Percentiles rank a stretch among this genome's conserved stretches.
Evolutionary conservation across 257 asterid genomes (phyloP).

Genomic region (Avicennia marina): DNA sequence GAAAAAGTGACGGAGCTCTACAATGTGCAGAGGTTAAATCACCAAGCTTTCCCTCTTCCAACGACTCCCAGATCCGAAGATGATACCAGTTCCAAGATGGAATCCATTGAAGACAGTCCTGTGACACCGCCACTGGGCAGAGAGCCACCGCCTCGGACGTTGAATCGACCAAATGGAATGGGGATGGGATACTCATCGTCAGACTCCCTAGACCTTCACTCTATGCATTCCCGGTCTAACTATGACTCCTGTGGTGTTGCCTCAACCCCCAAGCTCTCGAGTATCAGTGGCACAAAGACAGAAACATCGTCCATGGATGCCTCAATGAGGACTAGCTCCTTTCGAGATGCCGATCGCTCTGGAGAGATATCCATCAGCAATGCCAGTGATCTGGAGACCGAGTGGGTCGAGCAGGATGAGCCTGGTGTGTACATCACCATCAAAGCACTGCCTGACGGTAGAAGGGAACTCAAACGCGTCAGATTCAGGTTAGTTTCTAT

Average conservation of each 20-base stretch:
- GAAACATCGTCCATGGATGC: conserved; percentile 57
- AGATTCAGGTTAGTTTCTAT: conserved; percentile 69
- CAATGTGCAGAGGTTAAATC: conserved; percentile 79
- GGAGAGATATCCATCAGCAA: conserved; percentile 87
- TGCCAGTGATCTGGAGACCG: conserved; percentile 82
- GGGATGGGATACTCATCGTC: conserved; percentile 60
- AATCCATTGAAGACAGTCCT: conserved; percentile 66
- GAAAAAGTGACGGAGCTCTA: conserved; percentile 88
- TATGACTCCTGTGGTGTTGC: conserved; percentile 53
- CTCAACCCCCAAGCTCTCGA: conserved; percentile 89
- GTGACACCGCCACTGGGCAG: conserved; percentile 77
- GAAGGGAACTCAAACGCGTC: conserved; percentile 88
- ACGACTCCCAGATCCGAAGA: conserved; percentile 82
- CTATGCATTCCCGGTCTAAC: conserved; percentile 45
- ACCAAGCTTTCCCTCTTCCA: conserved; percentile 79
- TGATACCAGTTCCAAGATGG: conserved; percentile 59
- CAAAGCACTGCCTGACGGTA: conserved; percentile 78
- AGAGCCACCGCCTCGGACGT: conserved; percentile 66
- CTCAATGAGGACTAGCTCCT: conserved; percentile 74
- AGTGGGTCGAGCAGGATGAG: conserved; percentile 96
- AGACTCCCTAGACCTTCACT: conserved; percentile 55
- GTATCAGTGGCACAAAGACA: conserved; percentile 51
- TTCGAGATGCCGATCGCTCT: conserved; percentile 71
- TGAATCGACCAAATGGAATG: conserved; percentile 43
- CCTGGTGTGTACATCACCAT: conserved; percentile 94